Conservation (phyloP, 2,329 filamentous ascomycete species). For the Magnaporthales sp. region DNA sequence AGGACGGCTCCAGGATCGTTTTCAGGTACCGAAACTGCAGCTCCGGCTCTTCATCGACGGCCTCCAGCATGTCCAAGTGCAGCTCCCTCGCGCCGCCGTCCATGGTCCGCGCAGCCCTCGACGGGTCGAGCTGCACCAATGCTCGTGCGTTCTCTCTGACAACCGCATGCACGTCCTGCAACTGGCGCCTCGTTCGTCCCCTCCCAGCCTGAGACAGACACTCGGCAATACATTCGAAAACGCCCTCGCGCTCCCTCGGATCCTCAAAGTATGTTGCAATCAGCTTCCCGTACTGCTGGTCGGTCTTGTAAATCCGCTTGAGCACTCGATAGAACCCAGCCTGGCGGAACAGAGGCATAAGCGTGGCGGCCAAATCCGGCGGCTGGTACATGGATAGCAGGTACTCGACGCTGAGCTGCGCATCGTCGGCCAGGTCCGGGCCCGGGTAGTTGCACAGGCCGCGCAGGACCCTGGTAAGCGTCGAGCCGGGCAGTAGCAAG, state of each 20-base stretch:
- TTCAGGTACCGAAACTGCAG: constrained; percentile 70
- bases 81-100: constrained; percentile 52
- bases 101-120: constrained; percentile 56
- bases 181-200: constrained; percentile 58
- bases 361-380: constrained; percentile 58
- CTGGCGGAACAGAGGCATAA: constrained; percentile 70
- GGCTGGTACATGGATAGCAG: constrained; percentile 89
- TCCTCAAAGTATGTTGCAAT: constrained; percentile 82
- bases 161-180: constrained; percentile 59
- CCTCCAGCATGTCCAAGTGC: constrained; percentile 56
- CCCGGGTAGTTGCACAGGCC: constrained; percentile 81
- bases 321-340: constrained; percentile 86
- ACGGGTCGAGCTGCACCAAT: constrained; percentile 59
- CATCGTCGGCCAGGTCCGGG: constrained; percentile 77
- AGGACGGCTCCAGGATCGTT: constrained; percentile 59
- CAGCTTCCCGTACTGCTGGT: constrained; percentile 72
- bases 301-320: constrained; percentile 76
- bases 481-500: constrained; percentile 79
- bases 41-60: constrained; percentile 50
- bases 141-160: constrained; percentile 57
- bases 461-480: constrained; percentile 69
- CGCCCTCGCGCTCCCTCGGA: constrained; percentile 59
- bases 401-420: constrained; percentile 95
- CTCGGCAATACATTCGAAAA: constrained; percentile 74
- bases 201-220: constrained; percentile 45